Evolutionary conservation across 257 asterid species (phyloP), one percentile per base, ranked within the genome.

Genomic region (Solanum okadae): DNA sequence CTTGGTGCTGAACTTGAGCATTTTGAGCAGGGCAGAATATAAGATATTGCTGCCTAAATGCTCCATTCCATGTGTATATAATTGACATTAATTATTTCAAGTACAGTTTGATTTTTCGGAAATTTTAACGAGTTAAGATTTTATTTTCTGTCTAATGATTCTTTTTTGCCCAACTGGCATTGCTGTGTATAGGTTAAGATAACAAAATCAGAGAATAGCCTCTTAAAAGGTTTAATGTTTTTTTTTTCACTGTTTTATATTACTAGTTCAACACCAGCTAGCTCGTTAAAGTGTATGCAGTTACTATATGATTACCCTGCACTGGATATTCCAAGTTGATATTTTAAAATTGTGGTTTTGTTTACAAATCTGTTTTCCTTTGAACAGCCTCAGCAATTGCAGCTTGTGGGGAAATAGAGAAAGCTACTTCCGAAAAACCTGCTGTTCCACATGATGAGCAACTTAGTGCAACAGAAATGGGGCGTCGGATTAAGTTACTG

Each of bases 351-450:
- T 67, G 6, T 40, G 29, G 38, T 29, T 35, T 56, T 67, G 10
- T 15, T 65, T 42, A 34, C 59, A 38, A 42, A 29, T 5, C 18
- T 16, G 42, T 10, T 29, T 46, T 13, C 42, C 42, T 68, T 70
- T 93, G 92, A 89, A 89, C 98, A 96, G 99, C 95, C 85, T 89
- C 84, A 83, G 98, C 97, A 87, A 91, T 96, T 76, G 95, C 93
- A 31, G 73, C 82, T 86, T 91, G 92, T 75, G 90, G 94, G 90
- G 98, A 95, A 87, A 77, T 92, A 91, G 98, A 90, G 86, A 92
- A 71, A 92, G 88, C 90, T 56, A 72, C 91, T 86, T 87, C 95
- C 87, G 94, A 91, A 87, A 91, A 87, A 75, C 35, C 94, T 87
- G 89, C 91, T 81, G 88, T 89, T 84, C 89, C 95, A n/a, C 90